Evolutionary conservation across 139 green algal species (phyloP), one percentile per base, ranked within the genome.

Genomic region (Ulvella scutata): DNA sequence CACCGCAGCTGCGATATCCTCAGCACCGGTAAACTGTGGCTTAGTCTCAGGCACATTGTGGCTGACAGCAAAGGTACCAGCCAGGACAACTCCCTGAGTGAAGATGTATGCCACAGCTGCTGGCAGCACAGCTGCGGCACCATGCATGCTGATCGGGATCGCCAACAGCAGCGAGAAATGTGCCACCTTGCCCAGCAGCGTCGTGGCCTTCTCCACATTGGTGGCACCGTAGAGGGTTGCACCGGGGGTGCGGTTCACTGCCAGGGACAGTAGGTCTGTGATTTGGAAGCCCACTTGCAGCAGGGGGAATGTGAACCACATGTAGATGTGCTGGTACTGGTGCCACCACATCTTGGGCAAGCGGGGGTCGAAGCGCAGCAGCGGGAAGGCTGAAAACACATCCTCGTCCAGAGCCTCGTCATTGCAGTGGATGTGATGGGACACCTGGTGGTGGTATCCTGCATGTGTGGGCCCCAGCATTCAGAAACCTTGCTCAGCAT

Each of bases 361-460:
- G 31, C 87, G 79, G 3, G 85, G 72, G 80, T 96, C 90, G 80
- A 96, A 93, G 76, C 90, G 84, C 59, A 96, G 73, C 36, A 94
- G 43, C 2, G 90, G 90, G 72, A 89, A 89, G 23, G 88, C 76
- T 34, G 73, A 87, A 75, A 90, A 85, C 3, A 93, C 88, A 76
- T 96, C 90, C 83, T 94, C 87, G 73, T 96, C 90, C 38, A 93
- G 75, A 3, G 81, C 87, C 38, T 90, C 88, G 61, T 93, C 90
- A 74, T 96, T 96, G 87, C 90, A 96, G 83, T 96, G 90, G 61
- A 96, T 88, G 82, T 96, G 90, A 74, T 96, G 90, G 0, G 84
- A 92, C 61, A 95, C 88, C 82, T 93, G 82, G 28, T 74, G 79
- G 38, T 81, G 79, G 39, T 67, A 67, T 6, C 51, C 51, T 67